These are phyloP conservation scores for Simmondsia chinensis DNA, from an alignment of 148 eudicot species.

Conservation along the genomic window DNA sequence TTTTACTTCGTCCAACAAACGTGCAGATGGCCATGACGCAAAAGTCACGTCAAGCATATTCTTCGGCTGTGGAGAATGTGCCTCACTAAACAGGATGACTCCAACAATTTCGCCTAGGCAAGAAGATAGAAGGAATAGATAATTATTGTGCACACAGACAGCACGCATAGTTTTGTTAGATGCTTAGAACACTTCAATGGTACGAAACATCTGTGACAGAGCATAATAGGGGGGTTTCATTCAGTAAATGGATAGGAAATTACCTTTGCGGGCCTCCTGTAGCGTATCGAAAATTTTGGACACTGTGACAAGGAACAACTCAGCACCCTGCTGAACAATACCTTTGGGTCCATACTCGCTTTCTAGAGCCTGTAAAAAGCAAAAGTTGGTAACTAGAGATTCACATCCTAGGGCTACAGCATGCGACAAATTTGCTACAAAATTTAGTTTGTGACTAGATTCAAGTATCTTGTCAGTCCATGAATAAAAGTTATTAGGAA, in stretches of 20 bases:
- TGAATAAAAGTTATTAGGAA: too few species aligned
- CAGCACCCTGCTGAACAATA: constrained; percentile 47
- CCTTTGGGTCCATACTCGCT: constrained; percentile 61
- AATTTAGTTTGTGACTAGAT: too few species aligned
- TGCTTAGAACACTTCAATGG: too few species aligned
- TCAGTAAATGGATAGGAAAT: too few species aligned
- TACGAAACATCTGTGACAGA: too few species aligned
- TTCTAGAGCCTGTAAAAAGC: constrained; percentile 49
- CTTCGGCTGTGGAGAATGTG: constrained; percentile 28
- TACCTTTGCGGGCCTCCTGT: constrained; percentile 49
- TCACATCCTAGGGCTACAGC: too few species aligned
- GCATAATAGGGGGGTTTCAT: too few species aligned
- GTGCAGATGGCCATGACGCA: constrained; percentile 36
- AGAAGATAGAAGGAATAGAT: background rate
- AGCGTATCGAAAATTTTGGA: constrained; percentile 47
- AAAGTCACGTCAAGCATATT: constrained; percentile 34
- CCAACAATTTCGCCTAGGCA: constrained; percentile 69
- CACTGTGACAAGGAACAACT: constrained; percentile 44
- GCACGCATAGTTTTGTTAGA: too few species aligned
- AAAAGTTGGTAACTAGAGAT: constrained; percentile 7
- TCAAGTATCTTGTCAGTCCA: too few species aligned
- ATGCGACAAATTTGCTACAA: too few species aligned
- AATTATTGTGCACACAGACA: constrained; percentile 1
- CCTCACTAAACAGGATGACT: constrained; percentile 32
- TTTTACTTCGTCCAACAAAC: constrained; percentile 53